Percentiles rank a stretch among this genome's conserved stretches.
phyloP scores from a whole-genome alignment of 768 basidiomycete species.

The Tephrocybe sp. region DNA sequence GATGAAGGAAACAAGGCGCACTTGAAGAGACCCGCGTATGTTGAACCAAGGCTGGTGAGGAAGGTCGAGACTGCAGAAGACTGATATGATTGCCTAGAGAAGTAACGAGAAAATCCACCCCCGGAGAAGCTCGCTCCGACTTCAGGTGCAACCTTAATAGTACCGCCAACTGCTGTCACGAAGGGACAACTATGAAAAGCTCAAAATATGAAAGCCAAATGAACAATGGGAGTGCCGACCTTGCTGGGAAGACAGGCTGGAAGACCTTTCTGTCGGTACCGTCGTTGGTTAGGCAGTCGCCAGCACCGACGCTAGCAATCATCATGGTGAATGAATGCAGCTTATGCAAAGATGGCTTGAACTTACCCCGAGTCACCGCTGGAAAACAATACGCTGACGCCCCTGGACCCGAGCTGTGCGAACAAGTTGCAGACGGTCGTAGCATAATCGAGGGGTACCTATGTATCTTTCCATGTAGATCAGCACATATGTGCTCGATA shows the following conservation, averaged over 20 bases:
- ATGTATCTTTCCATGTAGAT: no score
- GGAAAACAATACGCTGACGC: conserved; percentile 60
- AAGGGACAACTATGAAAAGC: conserved; percentile 48
- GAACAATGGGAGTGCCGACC: conserved; percentile 26
- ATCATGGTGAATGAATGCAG: neutral
- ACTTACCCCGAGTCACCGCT: conserved; percentile 57
- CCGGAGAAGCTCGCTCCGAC: conserved; percentile 59
- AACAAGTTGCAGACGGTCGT: conserved; percentile 57
- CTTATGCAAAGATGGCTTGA: neutral
- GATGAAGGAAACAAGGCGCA: conserved; percentile 24
- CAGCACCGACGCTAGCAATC: conserved; percentile 54
- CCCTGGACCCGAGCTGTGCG: conserved; percentile 58
- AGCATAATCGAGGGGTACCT: conserved; percentile 63
- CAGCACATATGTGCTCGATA: no score
- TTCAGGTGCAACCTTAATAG: conserved; percentile 58
- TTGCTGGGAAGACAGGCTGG: conserved; percentile 56
- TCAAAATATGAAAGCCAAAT: neutral
- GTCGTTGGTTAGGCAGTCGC: conserved; percentile 46
- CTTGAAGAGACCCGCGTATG: conserved; percentile 51
- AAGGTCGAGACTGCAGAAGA: conserved; percentile 40
- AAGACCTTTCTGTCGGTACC: conserved; percentile 46
- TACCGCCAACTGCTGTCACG: conserved; percentile 70
- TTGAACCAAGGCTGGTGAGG: conserved; percentile 45
- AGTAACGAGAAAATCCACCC: conserved; percentile 66
- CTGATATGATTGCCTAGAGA: conserved; percentile 55